These are phyloP conservation scores for Xylariaceae sp. DNA, from an alignment of 2,329 filamentous ascomycete species.

Conservation along the genomic window DNA sequence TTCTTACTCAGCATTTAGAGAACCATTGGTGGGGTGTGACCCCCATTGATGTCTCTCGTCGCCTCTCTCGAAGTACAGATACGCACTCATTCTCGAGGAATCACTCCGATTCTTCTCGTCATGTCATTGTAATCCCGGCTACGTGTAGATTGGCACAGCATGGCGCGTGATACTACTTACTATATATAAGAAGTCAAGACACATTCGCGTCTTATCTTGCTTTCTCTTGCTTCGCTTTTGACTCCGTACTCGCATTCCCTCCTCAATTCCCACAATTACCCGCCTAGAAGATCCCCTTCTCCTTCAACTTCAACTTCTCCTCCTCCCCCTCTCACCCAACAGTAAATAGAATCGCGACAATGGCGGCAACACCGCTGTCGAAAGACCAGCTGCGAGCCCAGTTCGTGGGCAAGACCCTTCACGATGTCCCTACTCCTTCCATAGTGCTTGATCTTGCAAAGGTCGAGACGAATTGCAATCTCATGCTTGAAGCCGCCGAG, in stretches of 20 bases:
- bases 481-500: constrained; percentile 62
- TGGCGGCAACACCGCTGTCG: constrained; percentile 24
- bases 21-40: constrained; percentile 14
- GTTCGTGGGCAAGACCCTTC: constrained; percentile 56
- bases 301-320: not conserved
- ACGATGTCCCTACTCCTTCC: constrained; percentile 59
- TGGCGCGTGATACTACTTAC: too few relatives aligned
- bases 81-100: not conserved
- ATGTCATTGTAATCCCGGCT: too few relatives aligned
- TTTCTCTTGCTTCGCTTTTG: too few relatives aligned
- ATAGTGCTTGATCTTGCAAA: constrained; percentile 64
- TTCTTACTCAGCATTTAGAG: not conserved
- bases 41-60: constrained; percentile 6
- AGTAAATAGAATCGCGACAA: not conserved
- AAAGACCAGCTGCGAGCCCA: constrained; percentile 36
- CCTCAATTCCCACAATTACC: too few relatives aligned
- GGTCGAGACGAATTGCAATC: constrained; percentile 60
- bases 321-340: not conserved
- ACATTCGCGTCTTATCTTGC: too few relatives aligned
- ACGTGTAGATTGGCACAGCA: too few relatives aligned
- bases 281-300: too few relatives aligned
- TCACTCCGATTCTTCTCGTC: not conserved
- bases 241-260: too few relatives aligned
- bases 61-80: not conserved
- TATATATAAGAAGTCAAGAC: too few relatives aligned